Evolutionary conservation across 108 stramenopile species (phyloP).

Genomic region (Cyclotella cryptica): DNA sequence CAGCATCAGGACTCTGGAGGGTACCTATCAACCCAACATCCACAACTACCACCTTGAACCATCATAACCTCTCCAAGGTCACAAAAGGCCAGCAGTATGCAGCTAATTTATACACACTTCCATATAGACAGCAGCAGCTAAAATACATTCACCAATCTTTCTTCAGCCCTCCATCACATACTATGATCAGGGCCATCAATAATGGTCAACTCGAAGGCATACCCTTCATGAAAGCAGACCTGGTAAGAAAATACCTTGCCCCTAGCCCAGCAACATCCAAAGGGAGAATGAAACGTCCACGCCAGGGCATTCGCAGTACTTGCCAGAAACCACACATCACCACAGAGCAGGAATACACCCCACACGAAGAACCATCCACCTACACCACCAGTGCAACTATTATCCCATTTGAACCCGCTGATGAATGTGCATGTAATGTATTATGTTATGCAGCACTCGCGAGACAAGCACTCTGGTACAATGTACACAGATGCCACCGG

Average conservation of each 20-base stretch:
- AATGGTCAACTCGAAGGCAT: too few relatives aligned
- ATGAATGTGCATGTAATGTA: background rate
- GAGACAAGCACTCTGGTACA: background rate
- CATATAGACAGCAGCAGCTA: too few relatives aligned
- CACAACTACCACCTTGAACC: too few relatives aligned
- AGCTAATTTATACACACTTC: too few relatives aligned
- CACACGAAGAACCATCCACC: too few relatives aligned
- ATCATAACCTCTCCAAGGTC: too few relatives aligned
- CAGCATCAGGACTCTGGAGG: background rate
- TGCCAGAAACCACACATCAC: background rate
- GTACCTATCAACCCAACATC: background rate
- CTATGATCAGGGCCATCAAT: background rate
- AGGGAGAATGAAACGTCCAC: too few relatives aligned
- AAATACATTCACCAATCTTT: too few relatives aligned
- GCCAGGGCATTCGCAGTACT: too few relatives aligned
- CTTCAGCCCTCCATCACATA: background rate
- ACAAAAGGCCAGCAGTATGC: background rate
- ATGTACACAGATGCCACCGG: slow-evolving; percentile 13
- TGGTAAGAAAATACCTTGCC: too few relatives aligned
- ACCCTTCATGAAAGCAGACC: background rate
- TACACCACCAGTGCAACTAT: too few relatives aligned
- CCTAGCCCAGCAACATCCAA: too few relatives aligned
- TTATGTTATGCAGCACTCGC: background rate
- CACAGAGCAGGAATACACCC: background rate
- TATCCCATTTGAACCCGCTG: background rate